phyloP scores from a whole-genome alignment of 1,139 yeast genomes.

The Pneumocystis murina region DNA sequence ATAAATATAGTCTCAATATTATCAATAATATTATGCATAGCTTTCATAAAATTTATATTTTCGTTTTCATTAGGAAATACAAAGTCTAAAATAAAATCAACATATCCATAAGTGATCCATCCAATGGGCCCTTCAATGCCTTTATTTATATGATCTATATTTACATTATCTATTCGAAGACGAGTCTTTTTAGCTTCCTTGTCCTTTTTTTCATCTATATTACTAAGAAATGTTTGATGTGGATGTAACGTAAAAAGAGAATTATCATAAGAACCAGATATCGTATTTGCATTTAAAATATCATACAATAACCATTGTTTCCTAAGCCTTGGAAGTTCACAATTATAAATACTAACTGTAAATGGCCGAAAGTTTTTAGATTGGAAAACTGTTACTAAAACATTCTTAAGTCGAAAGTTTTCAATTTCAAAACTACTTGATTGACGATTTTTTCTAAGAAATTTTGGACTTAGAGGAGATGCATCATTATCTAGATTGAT shows the following conservation, averaged over 20 bases:
- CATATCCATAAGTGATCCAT: slow-evolving; percentile 85
- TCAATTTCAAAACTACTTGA: slow-evolving; percentile 93
- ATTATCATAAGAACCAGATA: slow-evolving; percentile 86
- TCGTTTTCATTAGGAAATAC: slow-evolving; percentile 54
- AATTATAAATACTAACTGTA: slow-evolving; percentile 69
- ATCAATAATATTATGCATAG: slow-evolving; percentile 29
- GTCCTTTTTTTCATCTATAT: slow-evolving; percentile 14
- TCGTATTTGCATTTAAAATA: slow-evolving; percentile 63
- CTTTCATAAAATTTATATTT: slow-evolving; percentile 27
- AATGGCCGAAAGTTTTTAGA: slow-evolving; percentile 73
- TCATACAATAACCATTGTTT: slow-evolving; percentile 91
- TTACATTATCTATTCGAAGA: slow-evolving; percentile 67
- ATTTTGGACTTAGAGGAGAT: slow-evolving; percentile 52
- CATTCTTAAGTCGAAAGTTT: slow-evolving; percentile 67
- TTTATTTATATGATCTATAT: slow-evolving; percentile 73
- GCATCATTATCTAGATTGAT: slow-evolving; percentile 60
- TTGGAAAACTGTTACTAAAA: slow-evolving; percentile 63
- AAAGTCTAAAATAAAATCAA: slow-evolving; percentile 83
- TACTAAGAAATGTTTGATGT: slow-evolving; percentile 30
- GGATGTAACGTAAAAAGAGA: slow-evolving; percentile 84
- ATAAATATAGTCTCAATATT: slow-evolving; percentile 23
- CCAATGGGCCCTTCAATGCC: slow-evolving; percentile 93
- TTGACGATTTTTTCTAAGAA: slow-evolving; percentile 53
- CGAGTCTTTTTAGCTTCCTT: slow-evolving; percentile 58
- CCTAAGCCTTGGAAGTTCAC: slow-evolving; percentile 63